Base-by-base conservation (phyloP, 805 yeast species). In the Barnettozyma wickerhamii region DNA sequence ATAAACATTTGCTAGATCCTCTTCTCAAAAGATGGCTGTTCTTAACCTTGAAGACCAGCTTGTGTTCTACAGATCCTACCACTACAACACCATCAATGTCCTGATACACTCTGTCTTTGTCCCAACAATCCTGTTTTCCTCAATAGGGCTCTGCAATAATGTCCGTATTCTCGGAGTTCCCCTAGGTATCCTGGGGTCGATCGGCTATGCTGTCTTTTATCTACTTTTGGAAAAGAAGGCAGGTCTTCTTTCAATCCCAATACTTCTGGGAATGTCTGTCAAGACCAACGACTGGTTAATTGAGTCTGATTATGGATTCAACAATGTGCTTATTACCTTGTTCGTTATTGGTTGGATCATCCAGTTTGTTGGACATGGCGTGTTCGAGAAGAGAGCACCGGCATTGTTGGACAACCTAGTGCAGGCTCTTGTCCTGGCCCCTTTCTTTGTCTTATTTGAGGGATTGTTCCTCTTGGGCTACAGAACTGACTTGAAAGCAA, bases 341-440 rank as follows among this genome's bases (percentile, higher is more conserved):
- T 84, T 83, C 58, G 58, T 72, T 0, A 28, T 65, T 2, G 66
- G 84, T 9, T 91, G 99, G 98, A 53, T 79, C 13, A 79, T 77
- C 6, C 98, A 93, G 55, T 89, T 91, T 60, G 69, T 82, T 37
- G 96, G 97, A 4, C 98, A 93, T 58, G 91, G 84, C 2, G 69
- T 74, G 10, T 85, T 79, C 55, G 99, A 91, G 57, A 72, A 71
- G 45, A 70, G 87, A 31, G 84, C 89, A 0, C 99, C 99, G 0
- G 96, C 98, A 0, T 62, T 91, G 38, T 59, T 87, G 30, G 96
- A 90, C 53, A 90, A 82, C 56, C 65, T 88, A 33, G 64, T 81
- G 5, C 97, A 89, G 56, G 93, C 97, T 5, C 59, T 91, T 15
- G 88, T 91, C 0, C 67, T 90, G 47, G 98, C 98, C 1, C 98